Conservation (phyloP, 2,329 filamentous ascomycete genomes). For the Aspergillus pseudonomiae region DNA sequence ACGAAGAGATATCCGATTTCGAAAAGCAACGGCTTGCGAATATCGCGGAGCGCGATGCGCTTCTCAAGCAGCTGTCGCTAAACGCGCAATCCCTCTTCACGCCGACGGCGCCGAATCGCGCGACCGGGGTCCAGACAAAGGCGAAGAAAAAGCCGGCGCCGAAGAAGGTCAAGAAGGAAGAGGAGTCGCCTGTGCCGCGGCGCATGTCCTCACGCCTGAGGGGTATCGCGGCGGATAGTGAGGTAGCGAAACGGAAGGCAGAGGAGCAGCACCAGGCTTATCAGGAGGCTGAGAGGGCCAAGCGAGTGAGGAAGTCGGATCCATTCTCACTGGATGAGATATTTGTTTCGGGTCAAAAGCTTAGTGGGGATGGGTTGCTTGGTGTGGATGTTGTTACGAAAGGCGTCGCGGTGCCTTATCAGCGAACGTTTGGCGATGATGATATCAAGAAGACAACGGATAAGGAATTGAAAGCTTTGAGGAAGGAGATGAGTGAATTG, state of each 20-base stretch:
- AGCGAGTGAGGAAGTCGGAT: constrained; percentile 66
- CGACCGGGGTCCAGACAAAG: constrained; percentile 51
- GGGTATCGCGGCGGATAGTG: constrained; percentile 67
- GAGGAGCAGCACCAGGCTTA: constrained; percentile 64
- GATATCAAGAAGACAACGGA: constrained; percentile 80
- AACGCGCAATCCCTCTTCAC: constrained; percentile 66
- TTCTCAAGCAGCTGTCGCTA: constrained; percentile 75
- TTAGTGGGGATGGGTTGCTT: constrained; percentile 67
- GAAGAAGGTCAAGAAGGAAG: constrained; percentile 65
- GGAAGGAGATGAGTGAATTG: constrained; percentile 76
- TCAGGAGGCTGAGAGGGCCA: constrained; percentile 61
- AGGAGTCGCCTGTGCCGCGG: constrained; percentile 58
- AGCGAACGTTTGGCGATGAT: constrained; percentile 82
- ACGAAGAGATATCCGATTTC: constrained; percentile 74
- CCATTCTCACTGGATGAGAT: constrained; percentile 76
- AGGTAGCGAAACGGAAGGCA: constrained; percentile 69
- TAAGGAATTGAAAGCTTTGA: constrained; percentile 70
- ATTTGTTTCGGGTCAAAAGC: constrained; percentile 76
- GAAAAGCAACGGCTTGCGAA: constrained; percentile 84
- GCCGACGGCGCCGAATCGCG: constrained; percentile 54
- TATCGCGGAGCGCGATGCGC: constrained; percentile 80
- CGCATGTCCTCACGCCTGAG: constrained; percentile 64
- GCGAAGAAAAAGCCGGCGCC: constrained; percentile 51
- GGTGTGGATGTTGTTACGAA: constrained; percentile 61
- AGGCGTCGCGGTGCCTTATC: constrained; percentile 74